These are phyloP conservation scores for Penicillium pancosmium DNA, from an alignment of 495 filamentous ascomycete genomes.

Conservation along the genomic window DNA sequence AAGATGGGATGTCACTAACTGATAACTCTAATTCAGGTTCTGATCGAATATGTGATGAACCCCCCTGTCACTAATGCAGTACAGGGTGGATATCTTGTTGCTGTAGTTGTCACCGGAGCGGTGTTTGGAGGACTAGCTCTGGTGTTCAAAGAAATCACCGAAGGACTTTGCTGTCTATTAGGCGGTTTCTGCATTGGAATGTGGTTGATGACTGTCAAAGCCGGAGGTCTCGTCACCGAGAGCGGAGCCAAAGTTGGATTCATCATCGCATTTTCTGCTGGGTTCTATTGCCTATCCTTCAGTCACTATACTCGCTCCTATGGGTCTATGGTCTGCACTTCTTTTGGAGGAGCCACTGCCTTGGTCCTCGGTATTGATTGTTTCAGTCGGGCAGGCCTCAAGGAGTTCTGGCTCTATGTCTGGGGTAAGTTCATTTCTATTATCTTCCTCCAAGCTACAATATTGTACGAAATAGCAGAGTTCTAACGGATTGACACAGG, in stretches of 20 bases:
- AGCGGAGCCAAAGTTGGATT: slow-evolving; percentile 68
- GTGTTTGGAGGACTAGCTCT: slow-evolving; percentile 76
- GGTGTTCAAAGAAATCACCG: slow-evolving; percentile 82
- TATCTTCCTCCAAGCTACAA: neutral
- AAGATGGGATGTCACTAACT: slow-evolving; percentile 2
- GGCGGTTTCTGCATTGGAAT: slow-evolving; percentile 88
- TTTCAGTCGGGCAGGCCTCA: slow-evolving; percentile 83
- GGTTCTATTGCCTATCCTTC: slow-evolving; percentile 73
- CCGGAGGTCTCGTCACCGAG: slow-evolving; percentile 71
- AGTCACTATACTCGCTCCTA: slow-evolving; percentile 77
- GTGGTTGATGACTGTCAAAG: slow-evolving; percentile 82
- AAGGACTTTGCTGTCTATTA: slow-evolving; percentile 83
- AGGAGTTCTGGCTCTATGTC: slow-evolving; percentile 95
- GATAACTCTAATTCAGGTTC: slow-evolving; percentile 47
- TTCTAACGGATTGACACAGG: slow-evolving; percentile 40
- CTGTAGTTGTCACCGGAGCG: slow-evolving; percentile 71
- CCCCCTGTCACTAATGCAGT: slow-evolving; percentile 74
- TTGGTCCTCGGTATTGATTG: slow-evolving; percentile 87
- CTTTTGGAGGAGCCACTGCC: slow-evolving; percentile 80
- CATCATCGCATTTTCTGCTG: slow-evolving; percentile 70
- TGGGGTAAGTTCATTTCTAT: slow-evolving; percentile 62
- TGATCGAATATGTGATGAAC: slow-evolving; percentile 90
- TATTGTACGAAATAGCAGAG: neutral
- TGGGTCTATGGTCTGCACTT: slow-evolving; percentile 71
- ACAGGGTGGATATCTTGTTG: slow-evolving; percentile 88